These are phyloP conservation scores for Backusella psychrophila DNA, from an alignment of 192 early-diverging fungal genomes.

Conservation along the genomic window DNA sequence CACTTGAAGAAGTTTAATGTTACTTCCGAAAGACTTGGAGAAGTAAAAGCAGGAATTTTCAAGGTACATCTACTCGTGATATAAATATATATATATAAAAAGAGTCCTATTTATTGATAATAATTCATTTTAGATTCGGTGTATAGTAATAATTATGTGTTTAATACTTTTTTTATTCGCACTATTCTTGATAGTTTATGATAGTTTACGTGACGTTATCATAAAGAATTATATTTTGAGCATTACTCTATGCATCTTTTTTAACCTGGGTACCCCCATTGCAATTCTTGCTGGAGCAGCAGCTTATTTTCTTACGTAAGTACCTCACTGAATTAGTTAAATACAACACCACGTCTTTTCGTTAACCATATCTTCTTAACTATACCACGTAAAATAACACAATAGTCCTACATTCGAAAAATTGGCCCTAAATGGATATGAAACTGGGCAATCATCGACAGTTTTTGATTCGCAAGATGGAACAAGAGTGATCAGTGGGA, in stretches of 20 bases:
- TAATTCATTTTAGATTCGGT: neutral
- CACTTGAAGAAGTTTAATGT: slow-evolving; percentile 14
- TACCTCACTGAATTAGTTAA: neutral
- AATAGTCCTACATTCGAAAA: slow-evolving; percentile 4
- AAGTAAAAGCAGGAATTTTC: slow-evolving; percentile 24
- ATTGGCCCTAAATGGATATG: neutral
- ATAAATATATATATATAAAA: too few relatives aligned
- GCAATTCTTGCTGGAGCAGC: slow-evolving; percentile 8
- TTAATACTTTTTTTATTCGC: slow-evolving; percentile 19
- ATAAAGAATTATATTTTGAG: slow-evolving; percentile 10
- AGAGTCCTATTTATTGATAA: too few relatives aligned
- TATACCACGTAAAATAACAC: neutral
- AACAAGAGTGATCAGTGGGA: neutral
- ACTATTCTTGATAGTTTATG: slow-evolving; percentile 21
- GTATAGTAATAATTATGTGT: slow-evolving; percentile 11
- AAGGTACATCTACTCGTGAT: neutral
- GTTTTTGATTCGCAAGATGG: neutral
- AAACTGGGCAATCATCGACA: neutral
- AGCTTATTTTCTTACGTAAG: slow-evolving; percentile 21
- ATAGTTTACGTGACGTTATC: slow-evolving; percentile 18
- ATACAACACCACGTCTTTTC: neutral
- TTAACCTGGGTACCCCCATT: slow-evolving; percentile 3
- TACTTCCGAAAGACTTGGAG: slow-evolving; percentile 11
- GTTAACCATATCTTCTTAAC: too few relatives aligned
- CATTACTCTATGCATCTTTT: slow-evolving; percentile 11